Base-by-base conservation (phyloP, 257 asterid genomes). In the Primulina tabacum region DNA sequence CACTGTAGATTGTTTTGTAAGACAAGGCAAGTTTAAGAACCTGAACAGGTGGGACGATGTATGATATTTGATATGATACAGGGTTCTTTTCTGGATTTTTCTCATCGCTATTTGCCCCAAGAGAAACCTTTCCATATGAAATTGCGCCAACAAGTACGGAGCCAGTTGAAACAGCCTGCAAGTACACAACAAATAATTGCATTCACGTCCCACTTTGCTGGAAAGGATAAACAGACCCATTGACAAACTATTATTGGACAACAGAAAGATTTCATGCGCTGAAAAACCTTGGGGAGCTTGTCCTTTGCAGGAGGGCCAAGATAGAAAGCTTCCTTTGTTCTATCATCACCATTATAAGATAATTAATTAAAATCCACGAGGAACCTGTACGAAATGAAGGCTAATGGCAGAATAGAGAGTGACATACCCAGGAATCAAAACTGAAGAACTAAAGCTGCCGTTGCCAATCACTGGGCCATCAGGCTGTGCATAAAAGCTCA, bases 291-390 rank as follows among this genome's bases (percentile, higher is more conserved):
- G 62, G 96, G 96, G 66, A 93, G 90, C 86, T 90, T 93, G 77
- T 90, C 96, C 87, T 86, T 90, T 8, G 84, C 59, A 37, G 99
- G 99, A 71, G 95, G 95, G 68, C 86, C 96, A 74, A 93, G 90
- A 84, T 87, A 93, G 78, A 93, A 90, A 65, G 99, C 96, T 83
- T 89, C 96, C 81, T 80, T 89, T 72, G 76, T 32, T 69, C 97
- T 93, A 68, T 67, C 73, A 68, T 67, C 73, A 80, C 55, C 74
- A 63, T 52, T 55, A 72, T 47, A 71, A 20, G 66, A 69, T 58
- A 61, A 76, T 65, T 30, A 69, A 60, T 21, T 21, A 21, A 21
- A 43, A 40, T 56, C 60, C 9, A 71, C 20, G 14, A 34, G 67
- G 60, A 59, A 55, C 53, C 59, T 40, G 47, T 32, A 68, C 65